Conservation (phyloP, 306 rosid genomes). For the Prinsepia uniflora region DNA sequence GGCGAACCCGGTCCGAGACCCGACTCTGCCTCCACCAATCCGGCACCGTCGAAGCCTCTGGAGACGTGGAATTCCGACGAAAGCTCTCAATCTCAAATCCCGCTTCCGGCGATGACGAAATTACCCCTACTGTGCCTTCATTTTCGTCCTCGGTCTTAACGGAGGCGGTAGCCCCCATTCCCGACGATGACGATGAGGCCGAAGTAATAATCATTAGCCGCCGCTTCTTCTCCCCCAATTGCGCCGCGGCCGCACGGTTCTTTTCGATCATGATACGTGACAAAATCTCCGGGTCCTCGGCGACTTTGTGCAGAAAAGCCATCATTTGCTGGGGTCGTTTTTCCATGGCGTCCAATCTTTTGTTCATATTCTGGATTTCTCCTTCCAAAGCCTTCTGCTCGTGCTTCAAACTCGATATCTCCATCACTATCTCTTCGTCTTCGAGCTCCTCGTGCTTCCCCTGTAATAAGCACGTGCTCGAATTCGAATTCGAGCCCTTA, state of each 20-base stretch:
- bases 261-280: slow-evolving; percentile 46
- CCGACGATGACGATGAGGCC: slow-evolving; percentile 41
- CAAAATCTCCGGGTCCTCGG: slow-evolving; percentile 66
- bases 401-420: slow-evolving; percentile 58
- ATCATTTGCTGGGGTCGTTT: slow-evolving; percentile 83
- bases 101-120: slow-evolving; percentile 46
- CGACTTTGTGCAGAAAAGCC: slow-evolving; percentile 64
- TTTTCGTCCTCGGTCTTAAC: slow-evolving; percentile 52
- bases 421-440: slow-evolving; percentile 53
- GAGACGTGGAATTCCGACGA: slow-evolving; percentile 26
- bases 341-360: slow-evolving; percentile 66
- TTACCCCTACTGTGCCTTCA: slow-evolving; percentile 24
- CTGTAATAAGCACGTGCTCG: neutral
- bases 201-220: slow-evolving; percentile 35
- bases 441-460: slow-evolving; percentile 41
- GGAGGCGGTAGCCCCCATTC: slow-evolving; percentile 18
- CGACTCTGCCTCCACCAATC: slow-evolving; percentile 34
- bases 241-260: slow-evolving; percentile 14
- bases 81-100: slow-evolving; percentile 40
- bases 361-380: slow-evolving; percentile 64
- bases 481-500: neutral
- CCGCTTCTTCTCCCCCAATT: slow-evolving; percentile 38
- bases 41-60: slow-evolving; percentile 12
- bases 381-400: slow-evolving; percentile 65
- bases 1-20: slow-evolving; percentile 5